These are phyloP conservation scores for Murraya paniculata DNA, from an alignment of 345 rosid species.

Conservation along the genomic window DNA sequence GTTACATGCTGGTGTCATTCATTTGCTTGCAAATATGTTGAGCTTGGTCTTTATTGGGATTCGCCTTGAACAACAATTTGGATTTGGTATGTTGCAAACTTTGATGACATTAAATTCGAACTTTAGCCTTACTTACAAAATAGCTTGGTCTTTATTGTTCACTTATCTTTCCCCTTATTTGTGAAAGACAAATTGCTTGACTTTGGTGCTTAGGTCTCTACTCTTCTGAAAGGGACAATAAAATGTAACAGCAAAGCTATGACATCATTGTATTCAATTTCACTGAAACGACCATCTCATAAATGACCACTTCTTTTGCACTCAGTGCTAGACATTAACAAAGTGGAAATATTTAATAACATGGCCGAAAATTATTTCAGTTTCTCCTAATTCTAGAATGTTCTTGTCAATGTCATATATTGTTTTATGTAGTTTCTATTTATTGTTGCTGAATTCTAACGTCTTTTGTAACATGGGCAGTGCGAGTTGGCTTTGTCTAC, in stretches of 20 bases:
- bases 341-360: not conserved
- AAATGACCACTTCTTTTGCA: not conserved
- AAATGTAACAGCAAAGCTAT: not conserved
- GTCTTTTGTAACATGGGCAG: conserved; percentile 33
- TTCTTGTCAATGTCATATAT: not conserved
- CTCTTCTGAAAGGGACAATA: not conserved
- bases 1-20: conserved; percentile 96
- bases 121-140: not conserved
- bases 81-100: conserved; percentile 56
- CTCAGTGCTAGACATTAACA: not conserved
- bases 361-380: not conserved
- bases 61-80: conserved; percentile 93
- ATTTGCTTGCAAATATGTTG: conserved; percentile 82
- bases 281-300: not conserved
- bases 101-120: not conserved
- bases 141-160: not conserved
- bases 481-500: conserved; percentile 71
- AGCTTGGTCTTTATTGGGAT: conserved; percentile 84
- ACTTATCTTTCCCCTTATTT: not conserved
- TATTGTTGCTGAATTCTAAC: not conserved
- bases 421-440: not conserved
- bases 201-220: not conserved
- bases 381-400: not conserved
- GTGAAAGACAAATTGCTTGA: not conserved
- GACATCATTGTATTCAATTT: not conserved